phyloP scores from a whole-genome alignment of 163 green algal species.

The Smithsoniella earleae region DNA sequence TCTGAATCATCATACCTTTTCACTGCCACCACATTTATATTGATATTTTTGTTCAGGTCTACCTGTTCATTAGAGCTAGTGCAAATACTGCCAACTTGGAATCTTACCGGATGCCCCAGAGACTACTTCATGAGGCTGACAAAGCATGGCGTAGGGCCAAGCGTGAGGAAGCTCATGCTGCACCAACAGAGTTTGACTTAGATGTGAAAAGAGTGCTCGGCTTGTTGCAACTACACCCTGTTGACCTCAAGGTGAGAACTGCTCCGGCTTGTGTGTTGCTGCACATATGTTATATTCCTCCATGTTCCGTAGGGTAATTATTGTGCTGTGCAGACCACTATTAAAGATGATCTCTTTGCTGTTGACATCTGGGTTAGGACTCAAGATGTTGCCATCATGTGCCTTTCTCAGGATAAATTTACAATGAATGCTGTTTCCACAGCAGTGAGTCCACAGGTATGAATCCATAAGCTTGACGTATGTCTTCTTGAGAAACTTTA shows the following conservation, averaged over 20 bases:
- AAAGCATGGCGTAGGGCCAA: slow-evolving; percentile 3
- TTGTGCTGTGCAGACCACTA: slow-evolving; percentile 5
- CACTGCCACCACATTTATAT: no score
- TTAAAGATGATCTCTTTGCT: slow-evolving; percentile 21
- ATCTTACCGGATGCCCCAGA: slow-evolving; percentile 3
- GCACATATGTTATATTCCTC: not conserved
- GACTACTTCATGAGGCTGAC: slow-evolving; percentile 6
- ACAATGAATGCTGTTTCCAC: not conserved
- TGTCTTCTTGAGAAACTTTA: no score
- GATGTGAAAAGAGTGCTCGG: slow-evolving; percentile 19
- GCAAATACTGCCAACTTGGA: slow-evolving; percentile 13
- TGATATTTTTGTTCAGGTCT: slow-evolving; percentile 7
- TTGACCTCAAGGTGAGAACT: slow-evolving; percentile 1
- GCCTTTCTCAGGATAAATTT: slow-evolving; percentile 6
- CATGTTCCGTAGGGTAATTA: not conserved
- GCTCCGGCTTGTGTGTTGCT: not conserved
- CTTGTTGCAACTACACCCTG: not conserved
- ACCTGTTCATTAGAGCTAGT: slow-evolving; percentile 20
- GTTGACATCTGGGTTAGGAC: slow-evolving; percentile 6
- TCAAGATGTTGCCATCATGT: slow-evolving; percentile 27
- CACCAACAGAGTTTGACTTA: slow-evolving; percentile 12
- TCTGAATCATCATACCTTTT: no score
- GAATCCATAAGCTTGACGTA: no score
- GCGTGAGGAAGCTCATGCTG: not conserved
- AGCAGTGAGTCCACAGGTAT: not conserved